phyloP scores from a whole-genome alignment of 2,329 filamentous ascomycete genomes.

The Dryadomyces quercivorus region DNA sequence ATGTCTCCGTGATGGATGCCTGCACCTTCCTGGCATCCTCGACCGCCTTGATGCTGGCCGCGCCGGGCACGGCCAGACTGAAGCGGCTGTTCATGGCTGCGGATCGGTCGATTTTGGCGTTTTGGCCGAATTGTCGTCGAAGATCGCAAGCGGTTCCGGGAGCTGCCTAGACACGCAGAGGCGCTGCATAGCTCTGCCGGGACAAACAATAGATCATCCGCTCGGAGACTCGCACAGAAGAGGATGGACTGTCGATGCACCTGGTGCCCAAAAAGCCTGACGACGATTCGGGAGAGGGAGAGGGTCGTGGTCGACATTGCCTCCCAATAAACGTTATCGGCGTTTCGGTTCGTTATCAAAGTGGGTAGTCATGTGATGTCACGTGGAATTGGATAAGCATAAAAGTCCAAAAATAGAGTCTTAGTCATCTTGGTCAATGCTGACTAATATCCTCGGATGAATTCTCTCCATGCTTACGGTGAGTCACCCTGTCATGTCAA shows the following conservation, averaged over 20 bases:
- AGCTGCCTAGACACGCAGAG: too few relatives aligned
- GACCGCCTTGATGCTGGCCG: conserved; percentile 31
- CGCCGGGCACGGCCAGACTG: conserved; percentile 4
- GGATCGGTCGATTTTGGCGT: not conserved
- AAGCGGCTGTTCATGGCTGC: not conserved
- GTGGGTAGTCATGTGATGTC: not conserved
- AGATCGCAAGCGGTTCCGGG: not conserved
- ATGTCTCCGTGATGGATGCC: conserved; percentile 42
- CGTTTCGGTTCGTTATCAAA: not conserved
- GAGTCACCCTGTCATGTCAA: too few relatives aligned
- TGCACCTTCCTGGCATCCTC: conserved; percentile 57
- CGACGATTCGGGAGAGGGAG: not conserved
- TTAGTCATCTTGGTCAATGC: not conserved
- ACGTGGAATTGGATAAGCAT: not conserved
- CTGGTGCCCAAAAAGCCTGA: not conserved
- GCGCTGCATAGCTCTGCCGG: too few relatives aligned
- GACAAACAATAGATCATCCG: too few relatives aligned
- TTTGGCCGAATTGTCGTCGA: not conserved
- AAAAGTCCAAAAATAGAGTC: not conserved
- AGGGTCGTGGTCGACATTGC: not conserved
- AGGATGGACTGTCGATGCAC: not conserved
- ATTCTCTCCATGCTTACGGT: too few relatives aligned
- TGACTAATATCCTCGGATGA: not conserved
- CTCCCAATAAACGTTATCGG: not conserved
- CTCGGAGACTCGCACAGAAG: not conserved